These are phyloP conservation scores for Fragaria vesca DNA, from an alignment of 306 rosid genomes.

Conservation along the genomic window DNA sequence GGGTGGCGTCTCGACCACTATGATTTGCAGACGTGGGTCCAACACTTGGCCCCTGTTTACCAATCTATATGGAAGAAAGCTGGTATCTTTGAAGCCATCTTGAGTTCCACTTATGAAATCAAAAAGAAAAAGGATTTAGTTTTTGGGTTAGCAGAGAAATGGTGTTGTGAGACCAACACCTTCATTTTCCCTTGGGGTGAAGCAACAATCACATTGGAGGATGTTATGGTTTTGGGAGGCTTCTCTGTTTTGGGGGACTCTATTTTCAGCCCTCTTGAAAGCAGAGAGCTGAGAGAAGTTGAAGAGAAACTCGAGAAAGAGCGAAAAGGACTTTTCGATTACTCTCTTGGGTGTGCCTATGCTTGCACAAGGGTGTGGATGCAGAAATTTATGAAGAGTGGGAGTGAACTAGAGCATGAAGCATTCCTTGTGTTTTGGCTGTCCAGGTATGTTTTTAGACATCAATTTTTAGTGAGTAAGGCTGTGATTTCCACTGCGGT, in stretches of 20 bases:
- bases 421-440: constrained; percentile 52
- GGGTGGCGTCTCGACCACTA: constrained; percentile 21
- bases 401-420: constrained; percentile 56
- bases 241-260: no score
- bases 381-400: constrained; percentile 25
- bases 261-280: no score
- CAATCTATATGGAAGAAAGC: constrained; percentile 39
- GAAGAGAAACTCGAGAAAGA: not conserved
- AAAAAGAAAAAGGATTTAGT: constrained; percentile 6
- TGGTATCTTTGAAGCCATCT: constrained; percentile 48
- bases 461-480: not conserved
- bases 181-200: no score
- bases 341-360: accelerated
- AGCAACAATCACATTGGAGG: no score
- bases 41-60: constrained; percentile 19
- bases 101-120: constrained; percentile 28
- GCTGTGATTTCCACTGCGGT: constrained; percentile 25
- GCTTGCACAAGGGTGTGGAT: constrained; percentile 21
- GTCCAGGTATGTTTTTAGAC: constrained; percentile 35
- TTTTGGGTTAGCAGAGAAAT: constrained; percentile 33
- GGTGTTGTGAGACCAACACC: no score
- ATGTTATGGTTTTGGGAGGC: no score
- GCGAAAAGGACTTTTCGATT: not conserved
- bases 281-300: not conserved
- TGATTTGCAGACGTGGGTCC: constrained; percentile 39